phyloP scores from a whole-genome alignment of 2,329 filamentous ascomycete species.

The Diaporthe sp. region DNA sequence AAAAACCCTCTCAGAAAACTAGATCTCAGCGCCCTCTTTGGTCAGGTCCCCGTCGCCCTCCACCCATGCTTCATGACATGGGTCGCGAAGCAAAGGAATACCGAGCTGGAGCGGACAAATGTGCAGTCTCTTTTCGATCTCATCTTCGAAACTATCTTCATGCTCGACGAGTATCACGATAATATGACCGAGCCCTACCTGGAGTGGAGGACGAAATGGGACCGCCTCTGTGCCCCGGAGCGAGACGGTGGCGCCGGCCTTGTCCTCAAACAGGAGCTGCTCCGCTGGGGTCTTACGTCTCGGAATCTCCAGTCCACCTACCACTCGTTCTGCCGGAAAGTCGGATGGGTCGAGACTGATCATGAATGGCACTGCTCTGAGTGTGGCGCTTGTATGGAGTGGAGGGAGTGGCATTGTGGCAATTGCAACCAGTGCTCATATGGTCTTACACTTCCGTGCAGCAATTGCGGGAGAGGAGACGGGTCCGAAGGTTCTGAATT shows the following conservation, averaged over 20 bases:
- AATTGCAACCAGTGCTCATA: conserved; percentile 24
- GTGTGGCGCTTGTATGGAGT: conserved; percentile 26
- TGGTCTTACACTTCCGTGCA: conserved; percentile 13
- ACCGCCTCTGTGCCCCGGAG: conserved; percentile 9
- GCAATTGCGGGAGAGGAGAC: neutral
- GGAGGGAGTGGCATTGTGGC: conserved; percentile 30
- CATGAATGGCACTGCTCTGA: conserved; percentile 26
- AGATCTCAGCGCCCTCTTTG: conserved; percentile 29
- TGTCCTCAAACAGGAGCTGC: conserved; percentile 34
- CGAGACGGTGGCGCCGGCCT: conserved; percentile 2
- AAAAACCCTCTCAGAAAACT: conserved; percentile 29
- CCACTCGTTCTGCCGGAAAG: conserved; percentile 27
- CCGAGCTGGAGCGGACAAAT: neutral
- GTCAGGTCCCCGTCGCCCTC: conserved; percentile 1
- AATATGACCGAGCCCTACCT: conserved; percentile 14
- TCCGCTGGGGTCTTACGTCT: conserved; percentile 28
- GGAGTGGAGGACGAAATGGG: conserved; percentile 33
- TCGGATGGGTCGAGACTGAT: conserved; percentile 7
- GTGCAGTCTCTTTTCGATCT: conserved; percentile 15
- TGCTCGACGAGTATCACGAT: neutral
- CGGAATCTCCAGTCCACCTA: neutral
- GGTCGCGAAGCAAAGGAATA: neutral
- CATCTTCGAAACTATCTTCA: neutral
- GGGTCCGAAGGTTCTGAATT: neutral
- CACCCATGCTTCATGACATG: conserved; percentile 36